A percentile compares a stretch with the other conserved stretches of the same genome.
Evolutionary conservation across 73 alveolate genomes (phyloP).

Genomic region (Chromera velia): DNA sequence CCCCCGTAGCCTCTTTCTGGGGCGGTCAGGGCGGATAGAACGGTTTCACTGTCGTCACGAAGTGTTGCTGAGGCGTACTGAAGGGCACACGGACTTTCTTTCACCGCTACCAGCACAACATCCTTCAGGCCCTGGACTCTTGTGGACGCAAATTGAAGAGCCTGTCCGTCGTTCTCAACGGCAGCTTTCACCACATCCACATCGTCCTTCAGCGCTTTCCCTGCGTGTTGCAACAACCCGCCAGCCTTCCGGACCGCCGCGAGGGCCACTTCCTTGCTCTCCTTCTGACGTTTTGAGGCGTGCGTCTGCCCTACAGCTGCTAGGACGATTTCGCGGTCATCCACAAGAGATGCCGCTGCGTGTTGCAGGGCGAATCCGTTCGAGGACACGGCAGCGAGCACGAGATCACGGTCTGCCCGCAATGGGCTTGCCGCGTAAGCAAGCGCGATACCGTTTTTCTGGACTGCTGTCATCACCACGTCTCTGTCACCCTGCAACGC

Average conservation of each 20-base stretch:
- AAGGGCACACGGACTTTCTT: slow-evolving; percentile 9
- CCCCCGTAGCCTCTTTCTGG: too few species aligned
- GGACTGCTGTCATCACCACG: slow-evolving; percentile 18
- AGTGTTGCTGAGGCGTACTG: slow-evolving; percentile 10
- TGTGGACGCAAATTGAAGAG: slow-evolving; percentile 13
- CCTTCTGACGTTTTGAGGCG: neutral
- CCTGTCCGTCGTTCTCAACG: slow-evolving; percentile 7
- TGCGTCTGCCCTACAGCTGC: too few species aligned
- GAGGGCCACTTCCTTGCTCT: slow-evolving; percentile 9
- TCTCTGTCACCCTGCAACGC: slow-evolving; percentile 4
- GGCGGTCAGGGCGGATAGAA: too few species aligned
- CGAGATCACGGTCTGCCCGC: slow-evolving; percentile 8
- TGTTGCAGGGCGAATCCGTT: neutral
- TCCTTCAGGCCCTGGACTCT: neutral
- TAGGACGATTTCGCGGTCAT: too few species aligned
- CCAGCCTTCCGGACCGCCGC: slow-evolving; percentile 9
- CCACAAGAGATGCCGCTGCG: neutral
- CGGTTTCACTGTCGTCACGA: slow-evolving; percentile 2
- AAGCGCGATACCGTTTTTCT: slow-evolving; percentile 7
- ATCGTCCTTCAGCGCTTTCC: slow-evolving; percentile 16
- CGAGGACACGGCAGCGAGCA: slow-evolving; percentile 13
- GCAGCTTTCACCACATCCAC: slow-evolving; percentile 15
- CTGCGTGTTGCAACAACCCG: slow-evolving; percentile 10
- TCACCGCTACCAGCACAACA: slow-evolving; percentile 16
- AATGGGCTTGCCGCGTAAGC: neutral